Percentiles rank a stretch among this genome's conserved stretches.
Evolutionary conservation across 2,329 filamentous ascomycete genomes (phyloP).

Genomic region (Pyrenophora tritici-repentis): DNA sequence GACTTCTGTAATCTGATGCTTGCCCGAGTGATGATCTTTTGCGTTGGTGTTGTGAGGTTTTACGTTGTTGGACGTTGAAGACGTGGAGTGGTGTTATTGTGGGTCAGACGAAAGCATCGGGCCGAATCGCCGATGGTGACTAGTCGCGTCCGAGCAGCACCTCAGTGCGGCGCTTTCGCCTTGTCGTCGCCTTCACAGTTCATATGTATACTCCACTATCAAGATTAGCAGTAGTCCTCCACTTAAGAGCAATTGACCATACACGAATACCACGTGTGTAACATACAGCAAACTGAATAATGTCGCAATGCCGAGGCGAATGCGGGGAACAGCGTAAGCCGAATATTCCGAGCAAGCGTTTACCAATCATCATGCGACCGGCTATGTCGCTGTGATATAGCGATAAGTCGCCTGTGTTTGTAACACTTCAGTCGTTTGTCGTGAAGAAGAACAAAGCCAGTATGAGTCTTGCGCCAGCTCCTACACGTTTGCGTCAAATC

Average conservation of each 20-base stretch:
- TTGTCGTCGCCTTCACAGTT: too few species aligned
- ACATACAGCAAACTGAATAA: background rate
- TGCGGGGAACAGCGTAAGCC: slow-evolving; percentile 12
- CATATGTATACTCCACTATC: too few species aligned
- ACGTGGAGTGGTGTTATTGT: too few species aligned
- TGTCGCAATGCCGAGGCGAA: background rate
- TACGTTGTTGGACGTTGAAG: too few species aligned
- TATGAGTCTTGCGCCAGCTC: slow-evolving; percentile 16
- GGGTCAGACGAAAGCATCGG: too few species aligned
- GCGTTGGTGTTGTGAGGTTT: background rate
- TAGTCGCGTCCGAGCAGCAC: too few species aligned
- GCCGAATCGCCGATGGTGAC: too few species aligned
- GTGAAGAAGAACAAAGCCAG: slow-evolving; percentile 11
- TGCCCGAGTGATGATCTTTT: too few species aligned
- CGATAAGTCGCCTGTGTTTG: background rate
- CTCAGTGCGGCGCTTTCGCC: too few species aligned
- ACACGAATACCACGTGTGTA: background rate
- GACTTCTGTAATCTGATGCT: too few species aligned
- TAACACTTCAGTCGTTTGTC: background rate
- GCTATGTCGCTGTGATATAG: background rate
- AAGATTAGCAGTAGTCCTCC: too few species aligned
- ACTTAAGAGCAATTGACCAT: too few species aligned
- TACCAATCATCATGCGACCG: background rate
- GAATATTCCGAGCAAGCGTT: slow-evolving; percentile 1
- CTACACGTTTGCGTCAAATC: slow-evolving; percentile 45